Conservation (phyloP, 768 basidiomycete genomes). For the Collybia sp. region DNA sequence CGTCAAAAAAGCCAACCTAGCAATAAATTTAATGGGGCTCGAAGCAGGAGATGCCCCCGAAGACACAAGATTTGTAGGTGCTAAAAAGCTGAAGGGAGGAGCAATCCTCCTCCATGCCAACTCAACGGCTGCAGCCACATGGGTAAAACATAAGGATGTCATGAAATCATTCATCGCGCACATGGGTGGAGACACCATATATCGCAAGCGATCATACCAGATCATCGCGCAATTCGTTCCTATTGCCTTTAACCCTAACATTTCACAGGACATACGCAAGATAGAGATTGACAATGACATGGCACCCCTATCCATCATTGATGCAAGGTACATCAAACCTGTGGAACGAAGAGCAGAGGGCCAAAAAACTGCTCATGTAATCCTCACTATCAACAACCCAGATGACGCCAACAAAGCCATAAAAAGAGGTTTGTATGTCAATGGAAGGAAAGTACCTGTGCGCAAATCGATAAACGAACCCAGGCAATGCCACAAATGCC, state of each 20-base stretch:
- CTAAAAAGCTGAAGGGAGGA: conserved; percentile 6
- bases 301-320: background rate
- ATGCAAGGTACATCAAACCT: conserved; percentile 21
- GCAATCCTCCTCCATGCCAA: conserved; percentile 11
- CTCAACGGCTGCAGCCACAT: conserved; percentile 6
- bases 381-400: conserved; percentile 12
- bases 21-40: too few relatives aligned
- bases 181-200: conserved; percentile 7
- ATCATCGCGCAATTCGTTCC: conserved; percentile 18
- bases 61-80: conserved; percentile 8
- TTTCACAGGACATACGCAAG: background rate
- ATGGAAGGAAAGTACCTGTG: conserved; percentile 6
- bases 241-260: conserved; percentile 6
- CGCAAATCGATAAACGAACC: conserved; percentile 16
- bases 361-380: conserved; percentile 17
- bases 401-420: conserved; percentile 18
- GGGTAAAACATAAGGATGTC: conserved; percentile 7
- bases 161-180: conserved; percentile 6
- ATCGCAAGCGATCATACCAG: conserved; percentile 1
- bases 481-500: conserved; percentile 20
- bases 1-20: too few relatives aligned
- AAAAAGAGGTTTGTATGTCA: conserved; percentile 12
- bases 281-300: conserved; percentile 14
- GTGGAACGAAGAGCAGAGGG: conserved; percentile 1
- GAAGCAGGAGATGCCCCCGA: background rate